Conservation (phyloP, 2,329 filamentous ascomycete species). For the Lecanosticta acicola region DNA sequence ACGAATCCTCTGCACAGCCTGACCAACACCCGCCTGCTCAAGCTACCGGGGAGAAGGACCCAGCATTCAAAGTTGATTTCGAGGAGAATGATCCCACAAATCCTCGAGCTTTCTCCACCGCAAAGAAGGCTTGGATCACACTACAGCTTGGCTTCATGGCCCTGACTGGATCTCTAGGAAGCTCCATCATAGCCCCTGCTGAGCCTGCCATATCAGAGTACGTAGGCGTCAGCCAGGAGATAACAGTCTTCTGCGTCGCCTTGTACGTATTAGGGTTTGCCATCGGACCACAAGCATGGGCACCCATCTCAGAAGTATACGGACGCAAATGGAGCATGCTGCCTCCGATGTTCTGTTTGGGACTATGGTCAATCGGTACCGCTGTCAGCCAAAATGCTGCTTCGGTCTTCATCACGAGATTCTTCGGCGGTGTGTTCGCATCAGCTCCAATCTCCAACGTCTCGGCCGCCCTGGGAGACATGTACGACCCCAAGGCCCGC, state of each 20-base stretch:
- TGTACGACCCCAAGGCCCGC: constrained; percentile 36
- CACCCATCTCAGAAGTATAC: constrained; percentile 30
- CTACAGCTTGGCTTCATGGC: constrained; percentile 48
- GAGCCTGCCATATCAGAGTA: constrained; percentile 40
- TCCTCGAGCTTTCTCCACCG: constrained; percentile 43
- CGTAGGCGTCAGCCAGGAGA: constrained; percentile 40
- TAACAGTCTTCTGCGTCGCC: constrained; percentile 42
- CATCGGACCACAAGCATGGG: constrained; percentile 34
- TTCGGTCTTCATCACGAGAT: constrained; percentile 39
- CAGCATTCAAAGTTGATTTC: constrained; percentile 27
- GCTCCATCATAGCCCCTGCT: constrained; percentile 48
- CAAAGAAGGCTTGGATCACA: constrained; percentile 46
- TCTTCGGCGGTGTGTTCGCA: constrained; percentile 43
- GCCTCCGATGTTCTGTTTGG: constrained; percentile 39
- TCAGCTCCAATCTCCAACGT: constrained; percentile 42
- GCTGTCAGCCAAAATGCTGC: constrained; percentile 37
- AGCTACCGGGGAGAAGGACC: constrained; percentile 1
- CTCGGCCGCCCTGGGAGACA: constrained; percentile 41
- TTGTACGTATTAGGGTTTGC: constrained; percentile 45
- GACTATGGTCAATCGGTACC: constrained; percentile 44
- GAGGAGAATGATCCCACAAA: constrained; percentile 38
- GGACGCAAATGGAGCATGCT: constrained; percentile 43
- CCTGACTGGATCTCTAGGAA: constrained; percentile 32
- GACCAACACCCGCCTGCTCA: not conserved
- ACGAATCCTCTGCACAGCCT: constrained; percentile 4